Percentiles rank a stretch among this genome's conserved stretches.
These are phyloP conservation scores for Mortierella hygrophila DNA, from an alignment of 192 early-diverging fungal genomes.

Conservation along the genomic window DNA sequence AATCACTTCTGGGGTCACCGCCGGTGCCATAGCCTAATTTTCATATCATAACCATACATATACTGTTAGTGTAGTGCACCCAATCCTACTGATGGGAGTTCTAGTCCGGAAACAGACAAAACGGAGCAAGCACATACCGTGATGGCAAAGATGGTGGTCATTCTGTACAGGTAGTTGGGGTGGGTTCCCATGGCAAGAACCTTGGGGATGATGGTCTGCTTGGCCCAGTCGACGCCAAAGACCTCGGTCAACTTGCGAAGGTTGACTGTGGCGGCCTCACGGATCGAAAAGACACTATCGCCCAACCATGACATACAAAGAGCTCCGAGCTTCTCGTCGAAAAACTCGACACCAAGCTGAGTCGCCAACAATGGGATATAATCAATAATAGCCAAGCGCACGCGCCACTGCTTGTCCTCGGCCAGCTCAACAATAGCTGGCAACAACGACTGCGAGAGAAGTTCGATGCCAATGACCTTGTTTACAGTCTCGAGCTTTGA, in stretches of 20 bases:
- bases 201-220: constrained; percentile 93
- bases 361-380: constrained; percentile 97
- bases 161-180: constrained; percentile 97
- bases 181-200: constrained; percentile 90
- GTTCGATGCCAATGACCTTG: constrained; percentile 96
- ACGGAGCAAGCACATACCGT: constrained; percentile 69
- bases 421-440: constrained; percentile 99
- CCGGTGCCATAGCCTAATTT: constrained; percentile 85
- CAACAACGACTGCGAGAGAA: constrained; percentile 95
- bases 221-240: constrained; percentile 99
- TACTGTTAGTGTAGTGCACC: not conserved
- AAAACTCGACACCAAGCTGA: constrained; percentile 96
- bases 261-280: constrained; percentile 97
- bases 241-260: constrained; percentile 96
- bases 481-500: constrained; percentile 98
- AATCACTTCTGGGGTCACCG: constrained; percentile 88
- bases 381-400: constrained; percentile 98
- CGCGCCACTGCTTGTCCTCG: constrained; percentile 99
- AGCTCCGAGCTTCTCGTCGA: constrained; percentile 94
- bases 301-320: constrained; percentile 99
- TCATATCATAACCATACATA: constrained; percentile 11
- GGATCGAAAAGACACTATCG: constrained; percentile 96
- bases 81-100: too few relatives aligned
- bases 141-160: constrained; percentile 98
- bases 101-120: not conserved